Evolutionary conservation across 192 early-diverging fungal species (phyloP).

Genomic region (Coemansia sp.): DNA sequence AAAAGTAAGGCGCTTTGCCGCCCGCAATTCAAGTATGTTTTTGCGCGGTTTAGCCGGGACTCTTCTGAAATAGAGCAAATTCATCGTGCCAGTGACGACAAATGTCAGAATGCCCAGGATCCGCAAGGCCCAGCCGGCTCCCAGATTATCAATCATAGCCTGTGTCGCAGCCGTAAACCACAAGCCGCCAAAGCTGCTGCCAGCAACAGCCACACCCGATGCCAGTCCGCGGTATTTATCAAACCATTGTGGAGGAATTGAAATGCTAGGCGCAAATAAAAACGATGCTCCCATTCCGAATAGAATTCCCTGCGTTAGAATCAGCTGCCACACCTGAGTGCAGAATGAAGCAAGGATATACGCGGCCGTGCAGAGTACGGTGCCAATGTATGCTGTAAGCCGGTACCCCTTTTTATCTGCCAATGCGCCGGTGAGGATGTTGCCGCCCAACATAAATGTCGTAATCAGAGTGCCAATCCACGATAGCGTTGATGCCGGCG

Average conservation of each 20-base stretch:
- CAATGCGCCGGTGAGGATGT: slow-evolving; percentile 34
- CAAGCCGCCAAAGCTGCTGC: slow-evolving; percentile 61
- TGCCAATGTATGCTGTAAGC: slow-evolving; percentile 28
- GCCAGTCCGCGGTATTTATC: slow-evolving; percentile 55
- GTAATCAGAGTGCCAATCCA: slow-evolving; percentile 46
- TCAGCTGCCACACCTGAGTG: slow-evolving; percentile 65
- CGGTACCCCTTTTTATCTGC: slow-evolving; percentile 41
- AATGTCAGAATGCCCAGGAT: slow-evolving; percentile 60
- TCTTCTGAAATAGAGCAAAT: slow-evolving; percentile 30
- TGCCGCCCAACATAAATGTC: slow-evolving; percentile 24
- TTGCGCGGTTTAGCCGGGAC: slow-evolving; percentile 55
- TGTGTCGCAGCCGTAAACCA: slow-evolving; percentile 60
- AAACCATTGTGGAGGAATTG: slow-evolving; percentile 65
- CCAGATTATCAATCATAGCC: slow-evolving; percentile 59
- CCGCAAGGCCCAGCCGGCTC: slow-evolving; percentile 66
- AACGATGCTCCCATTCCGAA: slow-evolving; percentile 60
- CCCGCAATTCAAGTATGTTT: slow-evolving; percentile 23
- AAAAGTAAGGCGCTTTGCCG: slow-evolving; percentile 26
- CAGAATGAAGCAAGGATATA: slow-evolving; percentile 43
- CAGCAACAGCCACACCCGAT: slow-evolving; percentile 61
- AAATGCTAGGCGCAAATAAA: slow-evolving; percentile 56
- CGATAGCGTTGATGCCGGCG: slow-evolving; percentile 27
- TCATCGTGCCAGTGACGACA: slow-evolving; percentile 29
- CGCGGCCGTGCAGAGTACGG: slow-evolving; percentile 29
- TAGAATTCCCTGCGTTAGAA: slow-evolving; percentile 63